phyloP scores from a whole-genome alignment of 371 early-diverging fungal genomes.

The Mucor indicus region DNA sequence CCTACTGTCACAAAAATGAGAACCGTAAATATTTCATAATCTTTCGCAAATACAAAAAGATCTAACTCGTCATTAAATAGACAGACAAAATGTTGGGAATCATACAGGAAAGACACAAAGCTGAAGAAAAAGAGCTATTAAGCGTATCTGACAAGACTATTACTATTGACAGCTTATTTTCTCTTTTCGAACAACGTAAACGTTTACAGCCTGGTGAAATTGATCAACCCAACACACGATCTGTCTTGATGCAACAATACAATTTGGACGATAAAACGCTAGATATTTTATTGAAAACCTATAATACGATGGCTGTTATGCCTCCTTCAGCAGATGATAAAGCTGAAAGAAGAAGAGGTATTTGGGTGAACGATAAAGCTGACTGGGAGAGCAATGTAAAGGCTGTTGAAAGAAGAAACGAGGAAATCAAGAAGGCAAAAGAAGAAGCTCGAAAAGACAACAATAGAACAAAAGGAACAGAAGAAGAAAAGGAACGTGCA shows the following conservation, averaged over 20 bases:
- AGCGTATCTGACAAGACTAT: constrained; percentile 9
- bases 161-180: constrained; percentile 32
- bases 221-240: constrained; percentile 15
- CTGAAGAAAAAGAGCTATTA: constrained; percentile 18
- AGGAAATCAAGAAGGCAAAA: constrained; percentile 16
- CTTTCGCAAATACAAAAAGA: background rate
- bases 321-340: constrained; percentile 33
- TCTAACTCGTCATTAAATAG: constrained; percentile 9
- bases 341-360: constrained; percentile 27
- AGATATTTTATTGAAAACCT: constrained; percentile 26
- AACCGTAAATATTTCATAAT: constrained; percentile 15
- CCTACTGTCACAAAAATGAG: constrained; percentile 36
- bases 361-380: constrained; percentile 35
- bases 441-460: constrained; percentile 24
- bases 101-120: constrained; percentile 30
- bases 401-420: constrained; percentile 16
- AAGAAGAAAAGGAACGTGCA: constrained; percentile 9
- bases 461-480: background rate
- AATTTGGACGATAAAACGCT: constrained; percentile 25
- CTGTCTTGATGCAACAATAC: constrained; percentile 23
- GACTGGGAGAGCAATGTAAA: constrained; percentile 28
- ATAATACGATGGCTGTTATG: constrained; percentile 40
- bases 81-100: constrained; percentile 44
- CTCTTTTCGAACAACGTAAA: constrained; percentile 37
- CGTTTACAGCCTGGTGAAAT: constrained; percentile 28